Base-by-base conservation (phyloP, 257 asterid genomes). In the Leptodermis oblonga region DNA sequence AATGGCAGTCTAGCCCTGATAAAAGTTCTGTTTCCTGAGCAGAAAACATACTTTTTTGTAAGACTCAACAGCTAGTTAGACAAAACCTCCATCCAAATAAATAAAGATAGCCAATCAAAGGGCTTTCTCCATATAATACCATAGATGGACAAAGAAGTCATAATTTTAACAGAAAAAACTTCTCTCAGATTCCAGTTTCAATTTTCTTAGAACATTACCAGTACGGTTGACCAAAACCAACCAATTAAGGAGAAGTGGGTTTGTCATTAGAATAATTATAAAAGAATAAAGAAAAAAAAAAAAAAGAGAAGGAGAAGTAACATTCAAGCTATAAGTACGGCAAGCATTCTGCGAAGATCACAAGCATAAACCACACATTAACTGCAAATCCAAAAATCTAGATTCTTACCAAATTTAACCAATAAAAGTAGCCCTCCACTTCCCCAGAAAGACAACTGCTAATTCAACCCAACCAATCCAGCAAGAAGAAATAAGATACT, bases 11-110 rank as follows among this genome's bases (percentile, higher is more conserved):
- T 68, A 10, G 52, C 72, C 69, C 74, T 54, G 56, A 63, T 31
- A n/a, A 69, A 22, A 58, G 23, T 53, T 30, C n/a, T 71, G 45
- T 37, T 74, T 43, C 72, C 88, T 79, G 85, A 82, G 79, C 34
- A 65, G 33, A 55, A 28, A 72, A 23, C 56, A 65, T 10, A 58
- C 55, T 30, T 61, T 11, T 67, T 17, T 5, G 33, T 39, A 23
- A 62, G 34, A 39, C 4, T 23, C 22, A 22, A 18, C n/a, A 22
- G 34, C 8, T 23, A 15, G 15, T 51, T 12, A 36, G 62, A 51
- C 26, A 68, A 8, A 51, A 23, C 13, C 51, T 34, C 72, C 45
- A 39, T 34, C 37, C 63, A 36, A 37, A 49, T 36, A 20, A 68
- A 52, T 6, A 68, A 33, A 52, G 26, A 31, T 5, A 12, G 33